Evolutionary conservation across 257 asterid species (phyloP).

Genomic region (Salvia miltiorrhiza): DNA sequence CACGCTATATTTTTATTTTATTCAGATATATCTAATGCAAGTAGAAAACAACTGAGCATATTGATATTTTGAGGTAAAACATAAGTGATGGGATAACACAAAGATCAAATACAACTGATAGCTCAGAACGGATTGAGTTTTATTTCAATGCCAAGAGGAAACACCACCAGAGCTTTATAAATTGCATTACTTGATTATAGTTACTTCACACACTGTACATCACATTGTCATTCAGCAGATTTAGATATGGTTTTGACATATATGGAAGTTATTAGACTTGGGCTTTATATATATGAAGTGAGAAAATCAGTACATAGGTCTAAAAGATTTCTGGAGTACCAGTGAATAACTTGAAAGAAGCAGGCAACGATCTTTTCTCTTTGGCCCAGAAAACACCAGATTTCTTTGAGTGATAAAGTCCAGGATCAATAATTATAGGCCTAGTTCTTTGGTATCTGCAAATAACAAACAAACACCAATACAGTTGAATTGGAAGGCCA

Average conservation of each 20-base stretch:
- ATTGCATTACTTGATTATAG: not conserved
- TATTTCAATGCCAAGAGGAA: not conserved
- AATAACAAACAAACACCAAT: constrained; percentile 1
- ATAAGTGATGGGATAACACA: not conserved
- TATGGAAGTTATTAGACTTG: not conserved
- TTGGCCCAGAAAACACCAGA: constrained; percentile 98
- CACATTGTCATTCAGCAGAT: not conserved
- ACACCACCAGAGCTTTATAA: not conserved
- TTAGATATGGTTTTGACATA: not conserved
- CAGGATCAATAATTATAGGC: constrained; percentile 89
- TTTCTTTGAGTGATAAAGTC: constrained; percentile 79
- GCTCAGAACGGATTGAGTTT: not conserved
- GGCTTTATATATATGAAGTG: not conserved
- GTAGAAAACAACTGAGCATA: not conserved
- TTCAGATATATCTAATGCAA: not conserved
- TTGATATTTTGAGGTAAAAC: not conserved
- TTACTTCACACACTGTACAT: not conserved
- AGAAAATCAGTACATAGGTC: not conserved
- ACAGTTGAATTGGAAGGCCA: constrained; percentile 3
- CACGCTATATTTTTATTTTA: not conserved
- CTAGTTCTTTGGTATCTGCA: constrained; percentile 77
- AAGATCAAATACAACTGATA: constrained; percentile 3
- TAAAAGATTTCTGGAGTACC: constrained; percentile 37
- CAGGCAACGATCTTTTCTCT: constrained; percentile 86
- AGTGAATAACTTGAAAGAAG: constrained; percentile 81